These are phyloP conservation scores for Diutina siamensis DNA, from an alignment of 1,139 yeast species.

Conservation along the genomic window DNA sequence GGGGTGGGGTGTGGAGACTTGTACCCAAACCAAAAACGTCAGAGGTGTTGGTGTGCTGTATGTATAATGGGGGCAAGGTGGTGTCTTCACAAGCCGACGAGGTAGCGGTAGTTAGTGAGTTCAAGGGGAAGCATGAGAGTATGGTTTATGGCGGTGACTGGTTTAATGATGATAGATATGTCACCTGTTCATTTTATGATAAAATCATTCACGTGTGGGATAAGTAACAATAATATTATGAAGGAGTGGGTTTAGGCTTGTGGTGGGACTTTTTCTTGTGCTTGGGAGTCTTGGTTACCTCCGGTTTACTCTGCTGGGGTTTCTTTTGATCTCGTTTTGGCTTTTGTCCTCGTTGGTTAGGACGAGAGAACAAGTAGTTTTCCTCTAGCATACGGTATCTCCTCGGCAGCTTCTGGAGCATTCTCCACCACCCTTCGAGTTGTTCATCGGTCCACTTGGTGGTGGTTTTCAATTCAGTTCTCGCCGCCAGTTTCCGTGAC, in stretches of 20 bases:
- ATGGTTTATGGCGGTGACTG: slow-evolving; percentile 97
- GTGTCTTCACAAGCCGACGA: slow-evolving; percentile 22
- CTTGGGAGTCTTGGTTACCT: not conserved
- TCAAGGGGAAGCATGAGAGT: slow-evolving; percentile 69
- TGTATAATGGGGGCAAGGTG: slow-evolving; percentile 90
- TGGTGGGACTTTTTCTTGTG: slow-evolving; percentile 6
- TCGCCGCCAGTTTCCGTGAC: slow-evolving; percentile 37
- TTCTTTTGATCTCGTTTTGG: not conserved
- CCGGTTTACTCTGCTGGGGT: not conserved
- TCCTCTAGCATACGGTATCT: slow-evolving; percentile 53
- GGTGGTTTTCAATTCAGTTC: slow-evolving; percentile 40
- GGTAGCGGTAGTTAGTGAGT: slow-evolving; percentile 35
- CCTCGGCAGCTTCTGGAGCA: slow-evolving; percentile 55
- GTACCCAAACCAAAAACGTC: slow-evolving; percentile 48
- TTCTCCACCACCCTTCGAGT: slow-evolving; percentile 85
- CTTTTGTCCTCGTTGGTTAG: not conserved
- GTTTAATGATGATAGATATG: slow-evolving; percentile 36
- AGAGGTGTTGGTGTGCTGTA: slow-evolving; percentile 67
- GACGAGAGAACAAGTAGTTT: slow-evolving; percentile 19
- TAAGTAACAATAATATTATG: not conserved
- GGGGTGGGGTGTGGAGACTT: slow-evolving; percentile 95
- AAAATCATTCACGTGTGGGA: slow-evolving; percentile 66
- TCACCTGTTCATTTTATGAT: slow-evolving; percentile 89
- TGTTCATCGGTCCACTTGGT: slow-evolving; percentile 80
- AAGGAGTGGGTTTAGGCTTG: not conserved